These are phyloP conservation scores for Trichosporon ovoides DNA, from an alignment of 1,284 basidiomycete genomes.

Conservation along the genomic window DNA sequence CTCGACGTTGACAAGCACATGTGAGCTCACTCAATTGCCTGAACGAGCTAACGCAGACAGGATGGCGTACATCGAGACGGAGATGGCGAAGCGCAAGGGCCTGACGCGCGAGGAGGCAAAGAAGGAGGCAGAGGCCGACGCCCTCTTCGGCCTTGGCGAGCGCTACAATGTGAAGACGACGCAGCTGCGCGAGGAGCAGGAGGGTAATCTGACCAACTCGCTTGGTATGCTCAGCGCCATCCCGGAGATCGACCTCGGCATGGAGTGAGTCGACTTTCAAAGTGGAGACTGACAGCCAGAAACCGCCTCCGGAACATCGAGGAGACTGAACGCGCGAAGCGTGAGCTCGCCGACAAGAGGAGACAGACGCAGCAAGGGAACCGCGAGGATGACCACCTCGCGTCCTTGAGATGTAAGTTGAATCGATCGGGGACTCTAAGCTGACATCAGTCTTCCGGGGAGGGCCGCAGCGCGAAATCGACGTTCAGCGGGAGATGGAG, in stretches of 20 bases:
- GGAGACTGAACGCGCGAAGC: constrained; percentile 91
- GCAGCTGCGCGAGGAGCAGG: constrained; percentile 54
- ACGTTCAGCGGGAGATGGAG: constrained; percentile 73
- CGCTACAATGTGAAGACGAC: constrained; percentile 50
- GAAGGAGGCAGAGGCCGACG: constrained; percentile 55
- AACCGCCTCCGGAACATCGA: constrained; percentile 89
- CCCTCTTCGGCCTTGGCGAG: constrained; percentile 74
- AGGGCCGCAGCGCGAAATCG: constrained; percentile 65
- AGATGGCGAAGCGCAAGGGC: constrained; percentile 71
- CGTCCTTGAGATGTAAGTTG: constrained; percentile 72
- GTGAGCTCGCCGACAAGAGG: constrained; percentile 65
- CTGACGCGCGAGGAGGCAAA: constrained; percentile 46
- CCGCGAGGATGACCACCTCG: constrained; percentile 59
- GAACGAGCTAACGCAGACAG: constrained; percentile 49
- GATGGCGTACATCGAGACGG: constrained; percentile 97
- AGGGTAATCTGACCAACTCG: constrained; percentile 87
- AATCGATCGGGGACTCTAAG: not conserved
- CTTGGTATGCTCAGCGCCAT: constrained; percentile 92
- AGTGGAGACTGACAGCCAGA: constrained; percentile 49
- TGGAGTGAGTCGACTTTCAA: constrained; percentile 69
- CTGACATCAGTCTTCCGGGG: constrained; percentile 67
- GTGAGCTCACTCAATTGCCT: constrained; percentile 54
- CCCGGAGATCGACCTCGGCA: constrained; percentile 93
- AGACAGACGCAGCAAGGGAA: constrained; percentile 46
- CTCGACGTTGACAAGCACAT: constrained; percentile 98